These are phyloP conservation scores for Globisporangium apiculatum DNA, from an alignment of 352 stramenopile species.

Conservation along the genomic window DNA sequence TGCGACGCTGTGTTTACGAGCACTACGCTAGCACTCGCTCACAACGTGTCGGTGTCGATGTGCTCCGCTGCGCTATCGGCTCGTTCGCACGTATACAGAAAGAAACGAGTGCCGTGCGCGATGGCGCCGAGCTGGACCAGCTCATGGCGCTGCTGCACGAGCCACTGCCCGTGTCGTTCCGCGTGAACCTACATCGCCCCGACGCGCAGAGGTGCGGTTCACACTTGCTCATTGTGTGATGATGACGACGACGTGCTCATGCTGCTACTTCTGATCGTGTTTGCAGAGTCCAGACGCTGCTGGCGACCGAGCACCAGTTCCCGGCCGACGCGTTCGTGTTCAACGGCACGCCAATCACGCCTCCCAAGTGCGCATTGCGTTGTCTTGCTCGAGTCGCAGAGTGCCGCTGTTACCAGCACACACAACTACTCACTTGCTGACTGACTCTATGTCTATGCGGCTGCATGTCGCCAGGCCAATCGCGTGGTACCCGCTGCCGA, in stretches of 20 bases:
- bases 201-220: constrained; percentile 32
- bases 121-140: constrained; percentile 40
- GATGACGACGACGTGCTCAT: not conserved
- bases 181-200: constrained; percentile 66
- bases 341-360: constrained; percentile 46
- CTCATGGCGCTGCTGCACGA: constrained; percentile 73
- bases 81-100: constrained; percentile 17
- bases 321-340: constrained; percentile 41
- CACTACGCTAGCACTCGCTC: constrained; percentile 4
- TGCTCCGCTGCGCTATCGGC: not conserved
- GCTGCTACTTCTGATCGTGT: not conserved
- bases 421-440: not conserved
- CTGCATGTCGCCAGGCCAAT: constrained; percentile 29
- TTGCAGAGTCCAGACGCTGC: constrained; percentile 34
- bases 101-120: constrained; percentile 48
- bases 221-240: not conserved
- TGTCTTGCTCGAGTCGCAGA: not conserved
- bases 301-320: constrained; percentile 58
- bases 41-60: not conserved
- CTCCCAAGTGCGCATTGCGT: constrained; percentile 34
- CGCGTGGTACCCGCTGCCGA: constrained; percentile 66
- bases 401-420: no score
- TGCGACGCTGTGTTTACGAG: not conserved
- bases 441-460: not conserved
- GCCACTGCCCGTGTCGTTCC: constrained; percentile 76